Percentiles rank a stretch among this genome's conserved stretches.
Evolutionary conservation across 257 asterid species (phyloP).

Genomic region (Thymus mandschuricus): DNA sequence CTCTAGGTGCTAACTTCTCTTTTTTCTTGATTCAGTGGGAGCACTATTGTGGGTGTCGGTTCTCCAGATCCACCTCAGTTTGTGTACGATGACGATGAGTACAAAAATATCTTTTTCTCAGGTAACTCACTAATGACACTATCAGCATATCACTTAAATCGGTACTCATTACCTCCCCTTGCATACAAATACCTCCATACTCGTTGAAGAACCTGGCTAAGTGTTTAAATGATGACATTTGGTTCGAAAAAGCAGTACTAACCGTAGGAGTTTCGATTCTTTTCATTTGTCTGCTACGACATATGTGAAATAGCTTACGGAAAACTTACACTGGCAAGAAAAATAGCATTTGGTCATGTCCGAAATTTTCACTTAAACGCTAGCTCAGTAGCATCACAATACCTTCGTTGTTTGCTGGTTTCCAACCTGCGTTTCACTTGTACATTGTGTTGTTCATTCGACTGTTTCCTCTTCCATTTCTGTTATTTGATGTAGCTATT

Average conservation of each 20-base stretch:
- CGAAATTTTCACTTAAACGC: neutral
- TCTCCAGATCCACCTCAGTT: constrained; percentile 93
- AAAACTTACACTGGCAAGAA: neutral
- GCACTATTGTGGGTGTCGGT: constrained; percentile 95
- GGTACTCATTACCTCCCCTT: neutral
- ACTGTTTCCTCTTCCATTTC: neutral
- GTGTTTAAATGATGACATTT: neutral
- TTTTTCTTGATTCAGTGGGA: constrained; percentile 64
- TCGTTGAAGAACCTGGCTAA: neutral
- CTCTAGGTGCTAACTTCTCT: neutral
- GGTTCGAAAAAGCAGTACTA: neutral
- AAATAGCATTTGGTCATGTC: neutral
- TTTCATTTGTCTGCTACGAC: neutral
- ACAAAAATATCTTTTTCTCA: constrained; percentile 79
- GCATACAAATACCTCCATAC: neutral
- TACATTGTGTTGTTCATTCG: neutral
- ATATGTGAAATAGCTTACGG: neutral
- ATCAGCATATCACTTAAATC: neutral
- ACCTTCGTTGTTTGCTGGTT: neutral
- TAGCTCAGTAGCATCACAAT: neutral
- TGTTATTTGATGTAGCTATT: neutral
- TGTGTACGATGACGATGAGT: constrained; percentile 83
- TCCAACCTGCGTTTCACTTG: neutral
- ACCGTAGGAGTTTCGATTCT: neutral
- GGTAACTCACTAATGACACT: constrained; percentile 42